Base-by-base conservation (phyloP, 768 basidiomycete genomes). In the Phylloporus arenicola region DNA sequence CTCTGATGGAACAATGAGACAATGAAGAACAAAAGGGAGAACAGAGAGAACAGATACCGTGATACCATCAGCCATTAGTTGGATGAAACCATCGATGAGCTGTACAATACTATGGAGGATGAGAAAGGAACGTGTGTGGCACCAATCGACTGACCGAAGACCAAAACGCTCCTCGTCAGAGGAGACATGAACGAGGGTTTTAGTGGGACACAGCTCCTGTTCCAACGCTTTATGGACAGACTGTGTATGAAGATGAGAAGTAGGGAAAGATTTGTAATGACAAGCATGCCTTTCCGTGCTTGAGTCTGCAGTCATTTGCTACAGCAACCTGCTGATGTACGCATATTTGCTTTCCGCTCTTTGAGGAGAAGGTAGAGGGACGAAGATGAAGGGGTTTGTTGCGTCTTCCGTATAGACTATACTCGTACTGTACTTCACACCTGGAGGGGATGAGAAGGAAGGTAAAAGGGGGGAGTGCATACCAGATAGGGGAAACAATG, bases 351-450 rank as follows among this genome's bases (percentile, higher is more conserved):
- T 84, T 86, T 14, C 88, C 88, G 22, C 69, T 64, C 13, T 70
- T 70, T 20, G 84, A 78, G 4, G 65, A 63, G 55, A 90, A 88
- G 1, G 78, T 69, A 11, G 66, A 51, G 0, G 86, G 86, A 17
- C 87, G 76, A 10, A 66, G 51, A 17, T 69, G 67, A 1, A 85
- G 54, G 16, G 75, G 79, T 39, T 65, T 72, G 39, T 72, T 68
- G 19, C 85, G 74, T 51, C 69, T 70, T 52, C 84, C 83, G 27
- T 79, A 78, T 35, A 89, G 70, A 3, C 85, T 79, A 59, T 90
- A 90, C 56, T 90, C 86, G 62, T 79, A 82, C 62, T 88, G 86
- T 6, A 88, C 76, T 60, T 88, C 88, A 59, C 88, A 90, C 88
- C 88, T 88, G 31, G 48, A 13, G 33, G 19, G 27, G 42, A 25